Base-by-base conservation (phyloP, 1,139 yeast species). In the Geotrichum macrosporum region DNA sequence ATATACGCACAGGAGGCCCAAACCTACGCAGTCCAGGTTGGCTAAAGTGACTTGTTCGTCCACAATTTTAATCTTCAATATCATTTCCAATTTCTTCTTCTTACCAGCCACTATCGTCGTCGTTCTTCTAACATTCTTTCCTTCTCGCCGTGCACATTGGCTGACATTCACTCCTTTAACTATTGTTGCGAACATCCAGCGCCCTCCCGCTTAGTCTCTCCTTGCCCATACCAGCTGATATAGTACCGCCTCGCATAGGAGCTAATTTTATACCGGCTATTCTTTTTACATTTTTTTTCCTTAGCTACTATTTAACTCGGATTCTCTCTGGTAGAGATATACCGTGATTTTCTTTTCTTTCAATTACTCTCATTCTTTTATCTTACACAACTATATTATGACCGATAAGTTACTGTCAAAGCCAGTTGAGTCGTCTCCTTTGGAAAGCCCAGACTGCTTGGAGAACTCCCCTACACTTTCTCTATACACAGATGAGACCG, bases 281-380 rank as follows among this genome's bases (percentile, higher is more conserved):
- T 16, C 21, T 29, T 39, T 24, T 15, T 39, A 18, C 21, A 12
- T 13, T 13, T 35, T 29, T 34, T 15, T 21, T 35, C 29, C 33
- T 35, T 26, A 16, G 15, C 35, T 15, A 26, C 15, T 18, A 22
- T 15, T 9, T 33, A 8, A 20, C 35, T 16, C 22, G 33, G 18
- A 22, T 29, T 15, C 49, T 46, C 49, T 46, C 46, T 46, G 49
- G 46, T 41, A 46, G 49, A 46, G 49, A 38, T 41, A 35, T 32
- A 18, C 33, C 30, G 26, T 5, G 22, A 19, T 8, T 5, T 5
- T n/a, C 20, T 10, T 22, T 15, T 26, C 27, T 29, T 27, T 19
- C 4, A 24, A 24, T 26, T 32, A 24, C 19, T 27, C 32, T 37
- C 33, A 15, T 22, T 38, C 18, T n/a, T 22, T 20, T 16, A n/a